phyloP scores from a whole-genome alignment of 1,284 basidiomycete genomes.

The Termitomyces sp. region DNA sequence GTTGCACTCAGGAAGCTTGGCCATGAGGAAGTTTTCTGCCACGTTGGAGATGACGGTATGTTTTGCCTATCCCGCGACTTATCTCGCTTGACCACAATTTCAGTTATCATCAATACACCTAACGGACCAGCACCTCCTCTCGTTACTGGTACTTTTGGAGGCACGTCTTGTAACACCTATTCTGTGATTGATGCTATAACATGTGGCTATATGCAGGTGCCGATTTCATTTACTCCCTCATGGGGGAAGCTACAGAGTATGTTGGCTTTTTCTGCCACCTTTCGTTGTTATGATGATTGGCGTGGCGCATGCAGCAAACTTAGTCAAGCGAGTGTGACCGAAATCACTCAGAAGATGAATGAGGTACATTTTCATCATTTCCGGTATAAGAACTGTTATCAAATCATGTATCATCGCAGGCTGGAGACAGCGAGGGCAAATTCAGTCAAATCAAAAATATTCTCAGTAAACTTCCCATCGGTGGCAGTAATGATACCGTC shows the following conservation, averaged over 20 bases:
- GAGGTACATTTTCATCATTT: slow-evolving; percentile 27
- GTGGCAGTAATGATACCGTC: slow-evolving; percentile 47
- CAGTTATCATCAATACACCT: slow-evolving; percentile 62
- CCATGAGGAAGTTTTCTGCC: slow-evolving; percentile 73
- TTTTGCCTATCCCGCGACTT: background rate
- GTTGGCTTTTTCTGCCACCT: slow-evolving; percentile 17
- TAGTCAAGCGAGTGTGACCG: slow-evolving; percentile 76
- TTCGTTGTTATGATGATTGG: background rate
- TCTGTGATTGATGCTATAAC: background rate
- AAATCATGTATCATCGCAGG: slow-evolving; percentile 20
- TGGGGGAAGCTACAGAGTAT: slow-evolving; percentile 57
- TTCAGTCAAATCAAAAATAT: slow-evolving; percentile 41
- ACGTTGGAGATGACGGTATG: slow-evolving; percentile 74
- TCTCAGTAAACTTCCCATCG: slow-evolving; percentile 49
- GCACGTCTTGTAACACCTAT: slow-evolving; percentile 18
- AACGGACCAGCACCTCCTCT: slow-evolving; percentile 71
- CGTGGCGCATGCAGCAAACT: slow-evolving; percentile 37
- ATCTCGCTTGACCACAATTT: background rate
- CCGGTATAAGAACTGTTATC: background rate
- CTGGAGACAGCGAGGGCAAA: slow-evolving; percentile 32
- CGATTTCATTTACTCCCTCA: slow-evolving; percentile 71
- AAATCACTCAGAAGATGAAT: slow-evolving; percentile 68
- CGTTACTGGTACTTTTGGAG: slow-evolving; percentile 82
- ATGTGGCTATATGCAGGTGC: slow-evolving; percentile 33
- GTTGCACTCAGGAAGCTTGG: slow-evolving; percentile 71